Base-by-base conservation (phyloP, 257 asterid genomes). In the Striga asiatica region DNA sequence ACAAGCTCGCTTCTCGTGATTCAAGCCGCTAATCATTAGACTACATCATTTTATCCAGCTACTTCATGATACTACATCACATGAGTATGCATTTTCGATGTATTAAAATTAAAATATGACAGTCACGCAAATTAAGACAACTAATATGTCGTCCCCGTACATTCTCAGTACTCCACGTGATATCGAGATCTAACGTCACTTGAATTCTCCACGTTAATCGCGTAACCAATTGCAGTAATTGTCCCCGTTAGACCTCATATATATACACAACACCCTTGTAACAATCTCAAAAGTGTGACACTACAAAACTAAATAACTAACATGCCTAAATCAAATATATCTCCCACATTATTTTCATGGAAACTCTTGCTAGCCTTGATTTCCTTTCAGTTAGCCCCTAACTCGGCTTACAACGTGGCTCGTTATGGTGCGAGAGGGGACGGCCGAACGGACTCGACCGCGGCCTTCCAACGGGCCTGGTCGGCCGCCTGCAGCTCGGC, bases 401-500 rank as follows among this genome's bases (percentile, higher is more conserved):
- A 64, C 14, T 16, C 57, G 23, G 85, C 88, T 45, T 78, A 78
- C 53, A 82, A 80, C 57, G 93, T 84, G 0, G 77, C 76, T 5
- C 6, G 20, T 6, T 88, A 42, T 48, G 97, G 97, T 2, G 97
- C 93, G 0, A 61, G 66, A 55, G 89, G 84, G 11, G 89, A 88
- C 22, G 97, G 95, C 1, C 67, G 28, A 23, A 84, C 91, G 0
- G 97, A 88, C 62, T 84, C 93, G 0, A 84, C 85, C 0, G 17
- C 60, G 5, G 70, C 85, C 0, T 84, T 84, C 58, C 79, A 65
- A 29, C 73, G 81, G 1, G 66, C 97, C 0, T 84, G 97, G 97
- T 54, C 8, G 64, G 80, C 82, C 0, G 95, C 97, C 0, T 84
- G 97, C 65, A 58, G 64, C 37, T 88, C 95, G 0, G 58, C 37